A percentile compares a stretch with the other conserved stretches of the same genome.
Conservation (phyloP, 345 rosid species). For the Aquilaria sinensis region DNA sequence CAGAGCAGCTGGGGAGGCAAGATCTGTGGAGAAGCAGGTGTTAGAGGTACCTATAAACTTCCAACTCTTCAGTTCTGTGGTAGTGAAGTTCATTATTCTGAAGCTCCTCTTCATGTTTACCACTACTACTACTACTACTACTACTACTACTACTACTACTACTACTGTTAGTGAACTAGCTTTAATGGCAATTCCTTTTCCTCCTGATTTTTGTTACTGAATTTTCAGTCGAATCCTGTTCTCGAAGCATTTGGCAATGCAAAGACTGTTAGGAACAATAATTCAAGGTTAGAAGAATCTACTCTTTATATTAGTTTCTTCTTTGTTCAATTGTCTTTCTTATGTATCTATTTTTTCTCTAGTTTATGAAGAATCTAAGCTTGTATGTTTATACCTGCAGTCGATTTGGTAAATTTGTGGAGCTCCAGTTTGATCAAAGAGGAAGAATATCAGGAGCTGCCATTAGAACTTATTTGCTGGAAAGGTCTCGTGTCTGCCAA, state of each 20-base stretch:
- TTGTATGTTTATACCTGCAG: conserved; percentile 22
- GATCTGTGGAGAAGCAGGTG: conserved; percentile 78
- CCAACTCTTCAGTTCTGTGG: background rate
- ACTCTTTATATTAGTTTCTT: too few relatives aligned
- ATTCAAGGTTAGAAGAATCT: conserved; percentile 53
- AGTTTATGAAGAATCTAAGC: background rate
- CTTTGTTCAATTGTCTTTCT: too few relatives aligned
- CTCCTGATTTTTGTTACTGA: background rate
- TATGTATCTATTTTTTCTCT: background rate
- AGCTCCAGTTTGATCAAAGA: conserved; percentile 78
- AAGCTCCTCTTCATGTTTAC: conserved; percentile 4
- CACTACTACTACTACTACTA: too few relatives aligned
- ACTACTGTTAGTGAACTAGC: background rate
- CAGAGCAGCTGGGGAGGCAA: conserved; percentile 58
- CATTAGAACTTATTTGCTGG: conserved; percentile 69
- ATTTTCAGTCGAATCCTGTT: conserved; percentile 76
- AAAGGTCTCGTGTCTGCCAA: conserved; percentile 79
- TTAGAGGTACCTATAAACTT: conserved; percentile 43
- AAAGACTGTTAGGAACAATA: conserved; percentile 83
- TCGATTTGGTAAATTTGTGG: conserved; percentile 92
- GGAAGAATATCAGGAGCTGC: conserved; percentile 92
- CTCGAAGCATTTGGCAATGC: conserved; percentile 96
- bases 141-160: too few relatives aligned
- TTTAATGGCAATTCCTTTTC: background rate
- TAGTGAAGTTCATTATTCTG: background rate